phyloP scores from a whole-genome alignment of 306 rosid species.

The Luffa acutangula region DNA sequence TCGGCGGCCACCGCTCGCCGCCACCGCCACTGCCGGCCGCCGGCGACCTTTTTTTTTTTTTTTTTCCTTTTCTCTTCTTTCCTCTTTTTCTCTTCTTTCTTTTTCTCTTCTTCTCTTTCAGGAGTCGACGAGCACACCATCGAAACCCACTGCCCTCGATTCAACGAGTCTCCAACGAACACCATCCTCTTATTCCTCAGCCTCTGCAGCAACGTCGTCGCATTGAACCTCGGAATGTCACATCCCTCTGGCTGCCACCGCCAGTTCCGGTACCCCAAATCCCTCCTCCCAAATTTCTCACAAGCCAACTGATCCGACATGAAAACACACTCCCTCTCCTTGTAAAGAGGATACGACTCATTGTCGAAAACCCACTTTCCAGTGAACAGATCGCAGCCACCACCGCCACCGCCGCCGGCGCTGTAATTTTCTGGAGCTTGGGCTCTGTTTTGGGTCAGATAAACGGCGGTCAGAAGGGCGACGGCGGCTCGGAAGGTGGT shows the following conservation, averaged over 20 bases:
- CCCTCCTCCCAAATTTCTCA: slow-evolving; percentile 72
- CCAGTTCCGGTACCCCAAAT: slow-evolving; percentile 55
- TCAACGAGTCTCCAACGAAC: slow-evolving; percentile 84
- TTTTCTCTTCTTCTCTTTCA: too few species aligned
- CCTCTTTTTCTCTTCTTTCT: too few species aligned
- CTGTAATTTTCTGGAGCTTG: slow-evolving; percentile 7
- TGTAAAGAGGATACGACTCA: slow-evolving; percentile 56
- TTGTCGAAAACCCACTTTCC: slow-evolving; percentile 82
- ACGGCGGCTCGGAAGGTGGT: slow-evolving; percentile 43
- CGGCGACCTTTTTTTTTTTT: too few species aligned
- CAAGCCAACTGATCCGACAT: slow-evolving; percentile 92
- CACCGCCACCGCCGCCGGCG: background rate
- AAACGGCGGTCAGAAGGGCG: slow-evolving; percentile 39
- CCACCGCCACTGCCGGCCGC: too few species aligned
- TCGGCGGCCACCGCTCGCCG: too few species aligned
- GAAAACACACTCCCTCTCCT: slow-evolving; percentile 45
- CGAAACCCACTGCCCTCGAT: slow-evolving; percentile 92
- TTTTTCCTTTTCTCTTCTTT: too few species aligned
- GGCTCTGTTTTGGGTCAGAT: slow-evolving; percentile 31
- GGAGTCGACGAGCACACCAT: slow-evolving; percentile 77
- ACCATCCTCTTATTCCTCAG: slow-evolving; percentile 77
- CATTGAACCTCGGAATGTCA: slow-evolving; percentile 80
- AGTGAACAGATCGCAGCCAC: slow-evolving; percentile 40
- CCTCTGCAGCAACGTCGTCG: slow-evolving; percentile 60
- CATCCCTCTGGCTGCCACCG: slow-evolving; percentile 73